These are phyloP conservation scores for Aspergillus saccharolyticus DNA, from an alignment of 495 filamentous ascomycete genomes.

Conservation along the genomic window DNA sequence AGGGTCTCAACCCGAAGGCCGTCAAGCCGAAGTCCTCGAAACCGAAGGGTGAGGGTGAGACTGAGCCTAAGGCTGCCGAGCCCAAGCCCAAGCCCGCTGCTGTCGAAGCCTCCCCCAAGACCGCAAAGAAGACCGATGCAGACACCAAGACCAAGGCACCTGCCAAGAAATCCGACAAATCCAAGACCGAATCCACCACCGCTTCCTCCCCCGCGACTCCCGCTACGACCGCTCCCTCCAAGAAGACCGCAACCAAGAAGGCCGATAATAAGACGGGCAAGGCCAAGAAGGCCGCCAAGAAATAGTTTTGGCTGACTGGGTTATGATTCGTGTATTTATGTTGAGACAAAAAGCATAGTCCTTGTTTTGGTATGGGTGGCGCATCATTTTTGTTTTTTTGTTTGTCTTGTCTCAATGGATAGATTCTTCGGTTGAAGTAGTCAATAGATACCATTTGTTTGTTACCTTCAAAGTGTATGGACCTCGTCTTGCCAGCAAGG, in stretches of 20 bases:
- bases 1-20: constrained; percentile 62
- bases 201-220: too few relatives aligned
- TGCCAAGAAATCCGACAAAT: constrained; percentile 23
- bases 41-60: constrained; percentile 30
- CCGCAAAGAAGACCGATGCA: constrained; percentile 15
- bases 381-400: constrained; percentile 27
- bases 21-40: constrained; percentile 32
- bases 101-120: constrained; percentile 4
- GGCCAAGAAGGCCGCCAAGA: constrained; percentile 35
- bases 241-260: constrained; percentile 8
- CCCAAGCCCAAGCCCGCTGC: constrained; percentile 9
- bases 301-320: constrained; percentile 13
- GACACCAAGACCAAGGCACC: constrained; percentile 6
- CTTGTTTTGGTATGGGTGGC: constrained; percentile 24
- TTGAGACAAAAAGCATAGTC: constrained; percentile 31
- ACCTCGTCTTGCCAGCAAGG: too few relatives aligned
- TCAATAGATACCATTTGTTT: too few relatives aligned
- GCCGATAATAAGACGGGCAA: constrained; percentile 16
- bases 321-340: constrained; percentile 5
- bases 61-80: too few relatives aligned
- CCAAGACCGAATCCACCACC: neutral
- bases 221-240: neutral
- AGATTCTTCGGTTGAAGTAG: too few relatives aligned
- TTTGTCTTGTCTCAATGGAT: too few relatives aligned
- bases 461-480: too few relatives aligned